A percentile compares a stretch with the other conserved stretches of the same genome.
phyloP scores from a whole-genome alignment of 2,329 filamentous ascomycete genomes.

The Myriosclerotinia scirpicola region DNA sequence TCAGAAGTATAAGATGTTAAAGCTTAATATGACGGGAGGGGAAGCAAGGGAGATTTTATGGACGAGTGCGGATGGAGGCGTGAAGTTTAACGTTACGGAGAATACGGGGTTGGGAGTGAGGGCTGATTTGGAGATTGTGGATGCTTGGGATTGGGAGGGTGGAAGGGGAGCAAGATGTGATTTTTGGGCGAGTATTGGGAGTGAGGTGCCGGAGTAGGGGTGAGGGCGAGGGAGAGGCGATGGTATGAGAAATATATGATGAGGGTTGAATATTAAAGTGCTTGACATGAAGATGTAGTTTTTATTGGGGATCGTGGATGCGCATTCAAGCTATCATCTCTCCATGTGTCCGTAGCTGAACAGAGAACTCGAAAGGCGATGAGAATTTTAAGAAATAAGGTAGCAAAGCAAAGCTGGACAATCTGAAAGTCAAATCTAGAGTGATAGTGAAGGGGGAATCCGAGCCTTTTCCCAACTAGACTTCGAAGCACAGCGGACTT shows the following conservation, averaged over 20 bases:
- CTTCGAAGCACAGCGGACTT: no score
- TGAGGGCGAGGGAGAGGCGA: no score
- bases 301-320: not conserved
- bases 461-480: no score
- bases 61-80: conserved; percentile 8
- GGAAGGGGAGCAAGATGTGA: conserved; percentile 27
- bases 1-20: conserved; percentile 13
- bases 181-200: conserved; percentile 27
- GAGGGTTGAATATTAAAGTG: not conserved
- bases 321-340: no score
- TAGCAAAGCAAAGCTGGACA: no score
- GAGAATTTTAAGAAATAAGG: no score
- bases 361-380: no score
- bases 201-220: conserved; percentile 25
- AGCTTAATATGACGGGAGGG: conserved; percentile 18
- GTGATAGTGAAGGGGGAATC: no score
- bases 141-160: conserved; percentile 30
- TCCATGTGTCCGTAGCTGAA: no score
- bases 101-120: not conserved
- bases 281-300: not conserved
- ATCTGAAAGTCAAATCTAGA: no score
- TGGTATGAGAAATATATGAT: rapidly evolving
- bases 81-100: conserved; percentile 5
- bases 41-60: not conserved
- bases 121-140: conserved; percentile 27